phyloP scores from a whole-genome alignment of 2,329 filamentous ascomycete species.

The Magnaporthiopsis incrustans region DNA sequence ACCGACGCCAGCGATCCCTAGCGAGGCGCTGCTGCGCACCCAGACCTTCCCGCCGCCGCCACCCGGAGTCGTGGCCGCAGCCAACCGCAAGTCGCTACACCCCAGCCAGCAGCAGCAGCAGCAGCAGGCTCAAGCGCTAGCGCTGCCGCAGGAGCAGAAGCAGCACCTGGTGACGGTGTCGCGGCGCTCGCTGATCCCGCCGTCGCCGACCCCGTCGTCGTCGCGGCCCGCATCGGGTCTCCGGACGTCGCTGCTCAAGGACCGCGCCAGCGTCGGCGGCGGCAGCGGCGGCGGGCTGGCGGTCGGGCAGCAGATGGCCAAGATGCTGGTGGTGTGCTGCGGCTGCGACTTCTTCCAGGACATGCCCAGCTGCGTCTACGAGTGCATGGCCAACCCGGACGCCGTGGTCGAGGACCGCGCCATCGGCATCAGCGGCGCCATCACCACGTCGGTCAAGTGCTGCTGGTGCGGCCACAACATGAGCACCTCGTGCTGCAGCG shows the following conservation, averaged over 20 bases:
- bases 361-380: conserved; percentile 56
- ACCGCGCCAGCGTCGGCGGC: conserved; percentile 7
- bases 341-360: conserved; percentile 57
- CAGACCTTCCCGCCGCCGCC: background rate
- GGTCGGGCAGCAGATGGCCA: conserved; percentile 34
- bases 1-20: background rate
- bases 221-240: background rate
- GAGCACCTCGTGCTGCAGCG: conserved; percentile 60
- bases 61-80: no score
- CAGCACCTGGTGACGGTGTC: background rate
- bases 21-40: background rate
- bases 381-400: conserved; percentile 54
- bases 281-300: conserved; percentile 18
- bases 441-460: conserved; percentile 57
- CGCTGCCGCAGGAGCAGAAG: conserved; percentile 5
- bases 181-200: conserved; percentile 4
- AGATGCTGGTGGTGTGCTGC: conserved; percentile 60
- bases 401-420: conserved; percentile 42
- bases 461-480: conserved; percentile 68
- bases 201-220: background rate
- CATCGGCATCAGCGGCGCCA: conserved; percentile 45
- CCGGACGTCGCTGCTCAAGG: background rate
- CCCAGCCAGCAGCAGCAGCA: no score
- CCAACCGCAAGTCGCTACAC: no score
- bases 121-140: background rate